Percentiles rank a stretch among this genome's conserved stretches.
Conservation (phyloP, 371 early-diverging fungal species). For the Mortierella sp. region DNA sequence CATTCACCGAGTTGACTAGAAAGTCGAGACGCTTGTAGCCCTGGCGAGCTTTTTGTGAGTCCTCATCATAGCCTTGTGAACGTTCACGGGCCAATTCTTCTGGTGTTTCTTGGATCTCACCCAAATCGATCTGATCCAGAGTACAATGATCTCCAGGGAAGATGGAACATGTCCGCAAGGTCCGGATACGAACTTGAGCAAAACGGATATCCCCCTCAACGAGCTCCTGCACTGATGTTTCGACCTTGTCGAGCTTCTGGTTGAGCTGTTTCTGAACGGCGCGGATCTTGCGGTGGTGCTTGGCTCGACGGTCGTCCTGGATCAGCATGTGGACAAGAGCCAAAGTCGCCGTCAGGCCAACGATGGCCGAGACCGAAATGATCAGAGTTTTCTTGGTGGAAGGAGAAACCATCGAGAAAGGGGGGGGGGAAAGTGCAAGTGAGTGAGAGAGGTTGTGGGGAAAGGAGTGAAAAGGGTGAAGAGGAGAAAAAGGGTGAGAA, state of each 20-base stretch:
- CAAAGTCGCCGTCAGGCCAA: constrained; percentile 37
- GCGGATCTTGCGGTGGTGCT: constrained; percentile 36
- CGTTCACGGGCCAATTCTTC: constrained; percentile 43
- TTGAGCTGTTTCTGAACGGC: constrained; percentile 23
- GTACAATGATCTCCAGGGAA: constrained; percentile 28
- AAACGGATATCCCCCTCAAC: constrained; percentile 38
- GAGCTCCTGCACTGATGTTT: constrained; percentile 18
- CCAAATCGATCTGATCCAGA: constrained; percentile 28
- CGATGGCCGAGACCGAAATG: constrained; percentile 38
- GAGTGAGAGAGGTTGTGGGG: neutral
- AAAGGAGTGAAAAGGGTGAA: neutral
- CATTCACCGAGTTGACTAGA: constrained; percentile 34
- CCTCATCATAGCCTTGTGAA: constrained; percentile 21
- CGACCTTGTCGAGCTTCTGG: constrained; percentile 23
- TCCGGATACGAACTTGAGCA: constrained; percentile 31
- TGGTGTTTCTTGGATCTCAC: constrained; percentile 30
- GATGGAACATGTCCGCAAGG: constrained; percentile 27
- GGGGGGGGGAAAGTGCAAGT: neutral
- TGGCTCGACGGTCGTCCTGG: constrained; percentile 48
- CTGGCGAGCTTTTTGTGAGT: constrained; percentile 36
- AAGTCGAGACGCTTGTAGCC: constrained; percentile 42
- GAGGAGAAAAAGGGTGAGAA: no score
- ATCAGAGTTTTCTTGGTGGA: constrained; percentile 41
- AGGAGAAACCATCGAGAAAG: constrained; percentile 49
- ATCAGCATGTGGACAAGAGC: constrained; percentile 42